phyloP scores from a whole-genome alignment of 78 protist species.

The Pigoraptor vietnamica region DNA sequence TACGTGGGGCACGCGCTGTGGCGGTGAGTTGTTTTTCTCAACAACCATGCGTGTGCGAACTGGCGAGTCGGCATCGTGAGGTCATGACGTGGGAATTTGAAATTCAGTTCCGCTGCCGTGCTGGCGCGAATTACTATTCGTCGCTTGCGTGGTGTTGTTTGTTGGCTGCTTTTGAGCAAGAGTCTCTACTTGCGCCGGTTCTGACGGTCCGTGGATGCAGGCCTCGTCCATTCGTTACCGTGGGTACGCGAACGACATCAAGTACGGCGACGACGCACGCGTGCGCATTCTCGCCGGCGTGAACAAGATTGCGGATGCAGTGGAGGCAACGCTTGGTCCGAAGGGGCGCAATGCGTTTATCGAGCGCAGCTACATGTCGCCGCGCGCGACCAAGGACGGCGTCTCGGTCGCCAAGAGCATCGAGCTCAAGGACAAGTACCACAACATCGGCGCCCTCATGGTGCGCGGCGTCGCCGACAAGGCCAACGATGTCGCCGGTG shows the following conservation, averaged over 20 bases:
- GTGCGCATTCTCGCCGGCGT: slow-evolving; percentile 78
- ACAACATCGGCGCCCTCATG: slow-evolving; percentile 93
- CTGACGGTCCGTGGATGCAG: too few relatives aligned
- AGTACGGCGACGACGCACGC: slow-evolving; percentile 84
- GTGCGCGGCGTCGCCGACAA: slow-evolving; percentile 82
- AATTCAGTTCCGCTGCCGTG: too few relatives aligned
- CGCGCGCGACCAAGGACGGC: slow-evolving; percentile 98
- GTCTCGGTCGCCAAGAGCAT: slow-evolving; percentile 95
- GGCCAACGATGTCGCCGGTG: slow-evolving; percentile 94
- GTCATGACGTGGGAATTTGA: too few relatives aligned
- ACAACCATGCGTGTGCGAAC: too few relatives aligned
- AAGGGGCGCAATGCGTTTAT: slow-evolving; percentile 93
- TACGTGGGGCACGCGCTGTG: neutral
- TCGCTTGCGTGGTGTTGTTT: too few relatives aligned
- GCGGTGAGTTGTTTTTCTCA: too few relatives aligned
- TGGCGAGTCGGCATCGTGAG: too few relatives aligned
- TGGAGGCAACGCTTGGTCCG: slow-evolving; percentile 94
- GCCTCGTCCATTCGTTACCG: neutral
- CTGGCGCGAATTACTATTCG: too few relatives aligned
- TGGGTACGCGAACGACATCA: slow-evolving; percentile 63
- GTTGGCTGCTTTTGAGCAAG: too few relatives aligned
- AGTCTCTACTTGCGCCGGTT: too few relatives aligned
- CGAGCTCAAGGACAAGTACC: slow-evolving; percentile 74
- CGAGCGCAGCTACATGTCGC: slow-evolving; percentile 87
- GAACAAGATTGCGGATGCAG: slow-evolving; percentile 90